Evolutionary conservation across 1,139 yeast species (phyloP).

Genomic region (Magnusiomyces fungicola): DNA sequence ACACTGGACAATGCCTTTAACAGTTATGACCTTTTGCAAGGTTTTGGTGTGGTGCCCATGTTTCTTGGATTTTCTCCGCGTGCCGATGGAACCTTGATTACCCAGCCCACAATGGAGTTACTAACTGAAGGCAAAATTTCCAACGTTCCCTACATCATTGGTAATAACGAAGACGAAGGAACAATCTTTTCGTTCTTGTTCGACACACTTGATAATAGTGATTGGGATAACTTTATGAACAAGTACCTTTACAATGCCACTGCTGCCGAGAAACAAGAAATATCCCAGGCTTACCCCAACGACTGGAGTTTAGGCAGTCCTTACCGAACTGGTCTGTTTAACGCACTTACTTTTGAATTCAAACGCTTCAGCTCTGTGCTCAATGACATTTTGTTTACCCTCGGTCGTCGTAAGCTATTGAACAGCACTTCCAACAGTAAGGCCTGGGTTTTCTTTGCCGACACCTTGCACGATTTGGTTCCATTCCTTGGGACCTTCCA

Average conservation of each 20-base stretch:
- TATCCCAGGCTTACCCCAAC: slow-evolving; percentile 17
- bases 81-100: slow-evolving; percentile 19
- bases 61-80: slow-evolving; percentile 19
- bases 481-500: slow-evolving; percentile 21
- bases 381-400: slow-evolving; percentile 19
- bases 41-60: slow-evolving; percentile 7
- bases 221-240: background rate
- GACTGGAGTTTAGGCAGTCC: slow-evolving; percentile 19
- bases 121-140: slow-evolving; percentile 16
- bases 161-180: slow-evolving; percentile 23
- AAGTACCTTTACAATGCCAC: too few species aligned
- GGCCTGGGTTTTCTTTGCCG: slow-evolving; percentile 16
- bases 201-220: slow-evolving; percentile 13
- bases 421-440: slow-evolving; percentile 1
- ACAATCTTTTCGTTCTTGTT: slow-evolving; percentile 16
- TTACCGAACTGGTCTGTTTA: slow-evolving; percentile 18
- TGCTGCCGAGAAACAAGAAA: too few species aligned
- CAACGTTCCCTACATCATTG: slow-evolving; percentile 20
- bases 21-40: background rate
- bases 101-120: slow-evolving; percentile 12
- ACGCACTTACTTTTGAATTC: slow-evolving; percentile 16
- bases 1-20: slow-evolving; percentile 17
- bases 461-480: slow-evolving; percentile 13
- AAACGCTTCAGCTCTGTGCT: slow-evolving; percentile 21
- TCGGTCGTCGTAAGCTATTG: slow-evolving; percentile 17